Base-by-base conservation (phyloP, 2,329 filamentous ascomycete genomes). In the Ascochyta pisi region DNA sequence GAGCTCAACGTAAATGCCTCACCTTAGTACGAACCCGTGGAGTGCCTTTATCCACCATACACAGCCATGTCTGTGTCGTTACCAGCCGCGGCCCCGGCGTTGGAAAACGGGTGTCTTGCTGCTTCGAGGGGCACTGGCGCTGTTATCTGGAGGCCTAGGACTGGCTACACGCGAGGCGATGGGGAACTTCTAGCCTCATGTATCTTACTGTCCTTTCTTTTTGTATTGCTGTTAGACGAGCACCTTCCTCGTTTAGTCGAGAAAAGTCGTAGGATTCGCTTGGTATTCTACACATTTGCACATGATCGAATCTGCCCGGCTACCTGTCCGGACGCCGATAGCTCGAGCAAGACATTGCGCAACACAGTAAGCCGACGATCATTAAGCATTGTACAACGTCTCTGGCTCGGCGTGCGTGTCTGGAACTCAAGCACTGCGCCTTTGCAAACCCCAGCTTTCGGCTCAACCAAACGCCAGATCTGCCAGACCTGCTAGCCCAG, bases 221-320 rank as follows among this genome's bases (percentile, higher is more conserved):
- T 33, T 55, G 43, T 48, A 48, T 37, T 39, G 37, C 23, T 31
- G 10, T 23, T 56, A 48, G 47, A 56, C 43, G 26, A 48, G 16
- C 53, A 56, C 47, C 53, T 56, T 51, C 53, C 53, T 51, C 42
- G 47, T 56, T 48, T 48, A 56, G 47, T 56, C 47, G 42, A 51
- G 23, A 9, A 19, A 23, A 19, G 29, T 42, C 10, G 35, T 38
- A 42, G 48, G 47, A 56, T 56, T 43, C 48, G 37, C 53, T 51
- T 51, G 47, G 53, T 51, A 43, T 51, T 51, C 47, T 43, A 47
- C 37, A 38, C 19, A 29, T 24, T 23, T 27, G 53, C 53, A 47
- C 31, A 50, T 51, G 31, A 48, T 47, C 13, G 22, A 23, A 16
- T 50, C 37, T 56, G 37, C 45, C 19, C 39, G 23, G 29, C 31